Evolutionary conservation across 345 rosid genomes (phyloP), one percentile per base, ranked within the genome.

Genomic region (Passiflora organensis): DNA sequence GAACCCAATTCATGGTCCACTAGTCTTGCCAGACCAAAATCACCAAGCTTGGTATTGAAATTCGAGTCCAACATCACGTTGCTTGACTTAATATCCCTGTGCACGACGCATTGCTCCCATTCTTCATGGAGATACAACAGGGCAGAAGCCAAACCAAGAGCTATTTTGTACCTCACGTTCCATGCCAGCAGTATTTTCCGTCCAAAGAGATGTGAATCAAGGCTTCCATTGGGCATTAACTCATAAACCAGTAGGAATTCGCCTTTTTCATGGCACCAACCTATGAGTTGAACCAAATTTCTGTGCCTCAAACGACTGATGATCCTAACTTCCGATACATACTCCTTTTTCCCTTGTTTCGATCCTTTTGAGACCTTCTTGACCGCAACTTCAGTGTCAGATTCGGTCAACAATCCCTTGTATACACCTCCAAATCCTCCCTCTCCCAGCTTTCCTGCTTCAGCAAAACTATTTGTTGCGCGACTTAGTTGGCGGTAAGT

Each of bases 371-470:
- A 65, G 2, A 57, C 63, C 46, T 39, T 56, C 48, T 65, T 65
- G 10, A 65, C 70, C 0, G 70, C 70, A 1, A 65, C 23, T 44
- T 58, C 53, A 17, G 63, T 34, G 19, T 25, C 51, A 38, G 64
- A 52, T 21, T 48, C 52, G 15, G 13, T 44, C 48, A 58, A 16
- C 8, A 58, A 25, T 43, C 70, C 70, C 20, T 58, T 65, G 56
- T 58, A 65, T 43, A 65, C 70, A 16, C 70, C 70, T 49, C 70
- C 70, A 18, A 65, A 65, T 65, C 70, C 70, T 36, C 64, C 70
- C 43, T 65, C 70, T 10, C 70, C 64, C 1, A 65, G 64, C 53
- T 65, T 65, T 44, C 64, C 70, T 5, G 0, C 47, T 18, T 57
- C 63, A 0, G 48, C 45, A 37, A 65, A 65, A 47, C 24, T 16